Base-by-base conservation (phyloP, 1,139 yeast genomes). In the Geotrichum siamense region DNA sequence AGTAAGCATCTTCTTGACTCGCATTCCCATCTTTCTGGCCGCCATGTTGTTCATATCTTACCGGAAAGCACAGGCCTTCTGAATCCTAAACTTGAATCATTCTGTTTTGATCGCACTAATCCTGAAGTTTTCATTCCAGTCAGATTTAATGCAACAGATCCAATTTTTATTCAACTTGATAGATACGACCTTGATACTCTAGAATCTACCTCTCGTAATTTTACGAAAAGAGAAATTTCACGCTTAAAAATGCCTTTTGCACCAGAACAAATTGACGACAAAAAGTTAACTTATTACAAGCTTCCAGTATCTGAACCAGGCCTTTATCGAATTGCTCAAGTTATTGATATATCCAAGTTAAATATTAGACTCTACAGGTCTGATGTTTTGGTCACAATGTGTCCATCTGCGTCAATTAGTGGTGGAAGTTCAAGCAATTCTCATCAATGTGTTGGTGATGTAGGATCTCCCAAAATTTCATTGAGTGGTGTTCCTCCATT, bases 41-140 rank as follows among this genome's bases (percentile, higher is more conserved):
- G 77, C 46, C 83, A 84, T 57, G 83, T 91, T 2, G 82, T 91
- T 53, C 83, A 89, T 55, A 84, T 84, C 53, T 68, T 93, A 34
- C 98, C 98, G 0, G 97, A 91, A 59, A 83, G 94, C 34, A 81
- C 94, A 0, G 96, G 94, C 2, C 70, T 72, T 54, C 68, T 93
- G 58, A 86, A 89, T 53, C 96, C 96, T 1, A 76, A 79, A 53
- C 75, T 72, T 38, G 75, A 74, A 32, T 72, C 76, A 12, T 72
- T 71, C 48, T 89, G 97, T 62, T 60, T 86, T 38, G 77, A 77
- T 39, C 51, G 64, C 38, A 63, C 64, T 8, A 16, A 28, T n/a
- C 51, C 58, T 3, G 43, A 47, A 27, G 57, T 71, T 16, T 61
- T 70, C 26, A 71, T 89, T 51, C 96, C 97, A 3, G 70, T 91